phyloP scores from a whole-genome alignment of 306 rosid species.

The Gynostemma pentaphyllum region DNA sequence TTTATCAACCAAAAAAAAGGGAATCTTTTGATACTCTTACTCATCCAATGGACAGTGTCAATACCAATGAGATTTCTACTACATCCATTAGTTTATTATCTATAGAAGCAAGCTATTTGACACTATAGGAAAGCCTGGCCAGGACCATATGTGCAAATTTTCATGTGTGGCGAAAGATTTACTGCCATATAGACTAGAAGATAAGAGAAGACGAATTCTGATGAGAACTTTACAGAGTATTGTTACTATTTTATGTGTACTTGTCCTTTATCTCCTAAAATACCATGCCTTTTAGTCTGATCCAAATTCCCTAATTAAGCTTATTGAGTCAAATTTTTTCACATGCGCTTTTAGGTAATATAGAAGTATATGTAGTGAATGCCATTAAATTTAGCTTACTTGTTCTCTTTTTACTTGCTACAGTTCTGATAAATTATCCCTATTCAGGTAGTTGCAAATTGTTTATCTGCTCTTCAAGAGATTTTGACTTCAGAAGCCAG shows the following conservation, averaged over 20 bases:
- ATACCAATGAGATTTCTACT: not conserved
- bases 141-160: too few relatives aligned
- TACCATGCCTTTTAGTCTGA: not conserved
- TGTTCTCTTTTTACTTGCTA: not conserved
- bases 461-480: constrained; percentile 91
- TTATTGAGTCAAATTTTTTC: not conserved
- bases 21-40: not conserved
- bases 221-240: not conserved
- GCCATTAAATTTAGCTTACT: not conserved
- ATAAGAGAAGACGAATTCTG: too few relatives aligned
- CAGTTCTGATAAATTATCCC: constrained; percentile 5
- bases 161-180: too few relatives aligned
- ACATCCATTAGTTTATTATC: not conserved
- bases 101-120: too few relatives aligned
- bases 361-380: not conserved
- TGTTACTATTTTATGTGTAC: not conserved
- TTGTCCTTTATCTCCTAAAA: not conserved
- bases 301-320: not conserved
- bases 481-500: constrained; percentile 87
- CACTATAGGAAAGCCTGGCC: too few relatives aligned
- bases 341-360: not conserved
- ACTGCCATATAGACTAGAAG: too few relatives aligned
- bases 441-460: constrained; percentile 86
- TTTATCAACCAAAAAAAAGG: not conserved
- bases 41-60: not conserved